phyloP scores from a whole-genome alignment of 202 grass and related monocot genomes.

The Zizania palustris region DNA sequence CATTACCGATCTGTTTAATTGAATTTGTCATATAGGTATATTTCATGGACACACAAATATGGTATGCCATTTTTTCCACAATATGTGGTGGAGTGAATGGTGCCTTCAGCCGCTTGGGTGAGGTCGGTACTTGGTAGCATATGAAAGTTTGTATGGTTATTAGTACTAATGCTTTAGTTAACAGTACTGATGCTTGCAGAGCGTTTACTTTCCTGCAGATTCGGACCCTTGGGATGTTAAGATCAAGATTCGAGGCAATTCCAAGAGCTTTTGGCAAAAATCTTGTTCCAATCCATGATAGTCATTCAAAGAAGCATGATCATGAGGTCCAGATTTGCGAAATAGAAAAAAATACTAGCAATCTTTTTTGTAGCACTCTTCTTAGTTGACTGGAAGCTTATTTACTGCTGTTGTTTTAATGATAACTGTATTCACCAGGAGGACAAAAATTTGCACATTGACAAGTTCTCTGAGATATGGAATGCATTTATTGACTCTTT shows the following conservation, averaged over 20 bases:
- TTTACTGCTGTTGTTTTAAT: constrained; percentile 28
- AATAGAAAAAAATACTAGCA: neutral
- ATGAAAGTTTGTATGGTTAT: constrained; percentile 20
- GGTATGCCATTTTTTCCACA: constrained; percentile 99
- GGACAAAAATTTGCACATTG: constrained; percentile 40
- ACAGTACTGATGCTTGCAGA: constrained; percentile 25
- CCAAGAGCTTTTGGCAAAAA: constrained; percentile 64
- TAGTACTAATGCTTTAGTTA: constrained; percentile 29
- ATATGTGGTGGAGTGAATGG: constrained; percentile 90
- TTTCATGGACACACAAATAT: constrained; percentile 99
- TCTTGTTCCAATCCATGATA: constrained; percentile 55
- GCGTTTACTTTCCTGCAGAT: constrained; percentile 65
- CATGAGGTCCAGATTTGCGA: constrained; percentile 35
- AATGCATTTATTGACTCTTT: constrained; percentile 88
- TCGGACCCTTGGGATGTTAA: constrained; percentile 92
- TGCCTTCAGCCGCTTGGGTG: constrained; percentile 94
- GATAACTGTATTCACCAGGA: constrained; percentile 56
- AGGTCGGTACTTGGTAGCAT: constrained; percentile 69
- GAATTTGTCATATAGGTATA: constrained; percentile 64
- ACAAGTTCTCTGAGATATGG: constrained; percentile 79
- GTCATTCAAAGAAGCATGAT: constrained; percentile 13
- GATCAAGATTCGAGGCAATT: constrained; percentile 84
- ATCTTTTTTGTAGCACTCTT: constrained; percentile 1
- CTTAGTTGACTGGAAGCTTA: neutral
- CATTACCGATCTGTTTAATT: constrained; percentile 31